These are phyloP conservation scores for Trichoderma semiorbis DNA, from an alignment of 2,329 filamentous ascomycete species.

Conservation along the genomic window DNA sequence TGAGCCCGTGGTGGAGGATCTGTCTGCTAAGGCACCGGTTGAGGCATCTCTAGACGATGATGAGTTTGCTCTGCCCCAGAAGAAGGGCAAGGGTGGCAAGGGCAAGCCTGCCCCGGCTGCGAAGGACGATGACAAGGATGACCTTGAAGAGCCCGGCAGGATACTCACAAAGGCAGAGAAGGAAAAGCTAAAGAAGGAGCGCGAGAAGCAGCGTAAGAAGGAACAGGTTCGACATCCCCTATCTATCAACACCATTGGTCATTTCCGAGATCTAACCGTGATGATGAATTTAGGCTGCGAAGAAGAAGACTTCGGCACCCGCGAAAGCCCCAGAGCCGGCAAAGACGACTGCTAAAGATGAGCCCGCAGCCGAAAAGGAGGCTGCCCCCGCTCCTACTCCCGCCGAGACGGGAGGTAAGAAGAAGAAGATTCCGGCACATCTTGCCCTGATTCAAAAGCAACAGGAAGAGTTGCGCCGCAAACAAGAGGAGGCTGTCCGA, in stretches of 20 bases:
- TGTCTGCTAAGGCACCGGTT: constrained; percentile 64
- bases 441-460: constrained; percentile 74
- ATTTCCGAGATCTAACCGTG: constrained; percentile 8
- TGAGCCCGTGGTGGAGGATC: constrained; percentile 37
- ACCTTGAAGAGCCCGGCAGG: constrained; percentile 54
- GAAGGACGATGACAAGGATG: constrained; percentile 50
- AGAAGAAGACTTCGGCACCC: constrained; percentile 65
- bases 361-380: constrained; percentile 46
- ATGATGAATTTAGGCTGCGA: constrained; percentile 56
- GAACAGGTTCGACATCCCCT: constrained; percentile 65
- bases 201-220: constrained; percentile 97
- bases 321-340: constrained; percentile 29
- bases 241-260: background rate
- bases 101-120: constrained; percentile 39
- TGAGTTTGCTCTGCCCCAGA: constrained; percentile 78
- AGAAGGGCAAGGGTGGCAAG: constrained; percentile 61
- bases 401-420: constrained; percentile 58
- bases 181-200: constrained; percentile 96
- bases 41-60: constrained; percentile 85
- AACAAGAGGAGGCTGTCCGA: constrained; percentile 64
- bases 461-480: constrained; percentile 69
- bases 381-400: constrained; percentile 28
- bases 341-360: constrained; percentile 42
- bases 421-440: constrained; percentile 85
- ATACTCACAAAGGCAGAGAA: constrained; percentile 98